Evolutionary conservation across 495 filamentous ascomycete species (phyloP), one percentile per base, ranked within the genome.

Genomic region (Lasiosphaeriaceae sp.): DNA sequence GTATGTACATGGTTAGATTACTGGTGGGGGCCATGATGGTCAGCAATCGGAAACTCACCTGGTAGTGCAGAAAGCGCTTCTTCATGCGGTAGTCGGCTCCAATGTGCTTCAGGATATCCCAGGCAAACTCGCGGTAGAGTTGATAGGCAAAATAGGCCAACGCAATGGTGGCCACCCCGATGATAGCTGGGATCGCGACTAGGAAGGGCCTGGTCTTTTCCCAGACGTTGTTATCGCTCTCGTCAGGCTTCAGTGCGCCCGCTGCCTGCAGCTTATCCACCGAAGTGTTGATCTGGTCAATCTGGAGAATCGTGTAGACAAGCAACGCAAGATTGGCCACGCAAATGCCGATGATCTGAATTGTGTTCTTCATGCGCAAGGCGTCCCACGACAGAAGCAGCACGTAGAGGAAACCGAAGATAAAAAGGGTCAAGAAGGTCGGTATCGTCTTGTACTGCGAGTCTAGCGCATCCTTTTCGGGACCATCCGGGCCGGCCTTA

Each of bases 81-180:
- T 96, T 97, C 87, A 98, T 90, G 62, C 89, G 85, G 67, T 97
- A 81, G 78, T 98, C 94, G 34, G 94, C 94, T 67, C 90, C 95
- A 74, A 98, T 97, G 70, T 96, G 92, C 77, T 98, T 97, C 71
- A 97, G 92, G 67, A 98, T 97, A 47, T 92, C 95, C 94, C 94
- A 98, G 3, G 94, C 92, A 71, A 98, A 98, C 69, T 97, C 95
- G 68, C 96, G 90, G 66, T 98, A 98, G 11, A 98, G 79, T 74
- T 96, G 95, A 85, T 92, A 96, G 5, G 92, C 87, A 52, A 94
- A 74, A 52, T 89, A 84, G 19, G 79, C 77, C 77, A 97, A 83
- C 47, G 85, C 65, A 20, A 92, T 35, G 2, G 87, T 90, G 8
- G 83, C 83, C 24, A 96, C 70, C 2, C 82, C 89, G 58, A 97